phyloP scores from a whole-genome alignment of 768 basidiomycete species.

The Boletus bicolor region DNA sequence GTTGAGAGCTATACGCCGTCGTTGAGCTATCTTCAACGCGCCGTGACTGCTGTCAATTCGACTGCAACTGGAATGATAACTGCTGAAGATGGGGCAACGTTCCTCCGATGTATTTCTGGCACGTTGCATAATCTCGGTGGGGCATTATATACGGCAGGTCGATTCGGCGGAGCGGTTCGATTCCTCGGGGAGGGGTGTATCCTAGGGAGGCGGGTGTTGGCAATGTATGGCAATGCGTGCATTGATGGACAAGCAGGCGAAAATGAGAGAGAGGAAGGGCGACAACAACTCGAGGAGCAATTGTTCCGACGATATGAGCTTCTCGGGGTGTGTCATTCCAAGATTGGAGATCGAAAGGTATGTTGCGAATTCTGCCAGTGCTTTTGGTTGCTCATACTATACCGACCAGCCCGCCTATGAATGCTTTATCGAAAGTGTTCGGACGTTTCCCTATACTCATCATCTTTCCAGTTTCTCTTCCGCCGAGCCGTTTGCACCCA shows the following conservation, averaged over 20 bases:
- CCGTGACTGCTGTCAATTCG: constrained; percentile 29
- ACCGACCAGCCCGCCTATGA: constrained; percentile 54
- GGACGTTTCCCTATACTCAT: constrained; percentile 49
- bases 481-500: constrained; percentile 35
- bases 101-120: constrained; percentile 66
- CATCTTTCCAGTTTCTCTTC: constrained; percentile 16
- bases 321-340: constrained; percentile 72
- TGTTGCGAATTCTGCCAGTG: constrained; percentile 10
- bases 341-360: constrained; percentile 76
- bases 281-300: constrained; percentile 61
- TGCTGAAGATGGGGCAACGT: constrained; percentile 42
- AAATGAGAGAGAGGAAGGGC: constrained; percentile 38
- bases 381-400: neutral
- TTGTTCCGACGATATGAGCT: constrained; percentile 77
- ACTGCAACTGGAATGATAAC: constrained; percentile 4
- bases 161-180: constrained; percentile 59
- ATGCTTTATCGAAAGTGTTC: constrained; percentile 50
- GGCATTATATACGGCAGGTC: constrained; percentile 62
- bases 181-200: constrained; percentile 64
- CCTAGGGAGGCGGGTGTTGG: constrained; percentile 49
- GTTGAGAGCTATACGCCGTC: constrained; percentile 45
- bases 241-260: constrained; percentile 15
- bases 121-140: constrained; percentile 69
- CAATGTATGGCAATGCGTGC: constrained; percentile 15
- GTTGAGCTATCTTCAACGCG: constrained; percentile 46